Conservation (phyloP, 768 basidiomycete genomes). For the Lactifluus piperatus region DNA sequence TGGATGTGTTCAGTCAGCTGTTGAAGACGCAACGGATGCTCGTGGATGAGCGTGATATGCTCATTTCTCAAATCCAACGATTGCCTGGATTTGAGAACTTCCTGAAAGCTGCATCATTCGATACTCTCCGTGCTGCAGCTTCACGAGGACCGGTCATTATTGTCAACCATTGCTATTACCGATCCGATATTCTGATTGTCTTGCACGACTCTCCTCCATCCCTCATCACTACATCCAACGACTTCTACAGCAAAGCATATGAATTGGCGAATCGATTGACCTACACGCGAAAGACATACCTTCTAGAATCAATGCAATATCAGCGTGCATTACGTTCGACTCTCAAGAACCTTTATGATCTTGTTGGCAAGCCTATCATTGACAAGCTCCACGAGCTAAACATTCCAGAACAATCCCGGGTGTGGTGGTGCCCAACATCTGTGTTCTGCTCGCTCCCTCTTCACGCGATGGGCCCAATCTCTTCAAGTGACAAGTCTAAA, state of each 20-base stretch:
- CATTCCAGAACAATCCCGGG: too few relatives aligned
- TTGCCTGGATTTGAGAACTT: background rate
- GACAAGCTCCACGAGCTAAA: background rate
- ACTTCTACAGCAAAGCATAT: background rate
- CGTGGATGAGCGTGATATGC: background rate
- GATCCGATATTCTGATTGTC: background rate
- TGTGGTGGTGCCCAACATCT: too few relatives aligned
- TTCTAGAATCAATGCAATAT: background rate
- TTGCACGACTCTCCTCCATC: background rate
- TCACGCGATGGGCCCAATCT: too few relatives aligned
- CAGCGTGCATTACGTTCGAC: background rate
- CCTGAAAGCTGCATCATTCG: background rate
- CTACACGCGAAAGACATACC: background rate
- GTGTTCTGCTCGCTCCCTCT: too few relatives aligned
- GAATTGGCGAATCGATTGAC: background rate
- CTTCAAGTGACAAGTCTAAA: too few relatives aligned
- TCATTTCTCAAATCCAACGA: background rate
- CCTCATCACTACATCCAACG: background rate
- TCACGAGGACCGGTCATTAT: too few relatives aligned
- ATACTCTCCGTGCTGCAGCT: background rate
- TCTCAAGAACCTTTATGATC: background rate
- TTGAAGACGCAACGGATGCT: background rate
- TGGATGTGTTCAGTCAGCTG: background rate
- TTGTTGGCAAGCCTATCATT: background rate
- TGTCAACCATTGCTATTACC: background rate